Conservation (phyloP, 2,329 filamentous ascomycete genomes). For the Talaromyces funiculosus region DNA sequence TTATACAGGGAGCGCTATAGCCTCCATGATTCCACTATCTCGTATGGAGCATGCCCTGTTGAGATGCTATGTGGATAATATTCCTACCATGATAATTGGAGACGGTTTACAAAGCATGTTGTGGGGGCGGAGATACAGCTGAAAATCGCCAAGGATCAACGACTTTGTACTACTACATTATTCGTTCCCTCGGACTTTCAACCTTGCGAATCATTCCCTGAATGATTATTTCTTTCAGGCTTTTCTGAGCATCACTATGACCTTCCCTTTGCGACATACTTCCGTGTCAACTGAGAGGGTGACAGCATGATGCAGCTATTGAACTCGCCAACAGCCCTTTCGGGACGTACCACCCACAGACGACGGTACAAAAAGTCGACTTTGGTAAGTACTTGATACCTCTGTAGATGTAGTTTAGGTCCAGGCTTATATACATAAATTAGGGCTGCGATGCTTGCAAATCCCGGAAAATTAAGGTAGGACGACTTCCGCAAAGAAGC, state of each 20-base stretch:
- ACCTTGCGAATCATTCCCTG: no score
- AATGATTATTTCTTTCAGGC: background rate
- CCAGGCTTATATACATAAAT: background rate
- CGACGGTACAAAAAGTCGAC: conserved; percentile 11
- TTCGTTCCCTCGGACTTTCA: no score
- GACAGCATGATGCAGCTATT: background rate
- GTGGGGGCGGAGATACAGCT: no score
- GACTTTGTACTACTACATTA: no score
- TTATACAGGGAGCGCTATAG: no score
- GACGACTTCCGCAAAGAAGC: background rate
- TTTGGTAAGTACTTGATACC: background rate
- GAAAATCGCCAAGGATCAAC: no score
- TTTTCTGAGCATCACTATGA: background rate
- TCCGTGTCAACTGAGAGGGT: background rate
- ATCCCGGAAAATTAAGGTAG: conserved; percentile 11
- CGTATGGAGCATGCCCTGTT: no score
- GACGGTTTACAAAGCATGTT: no score
- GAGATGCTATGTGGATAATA: no score
- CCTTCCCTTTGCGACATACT: background rate
- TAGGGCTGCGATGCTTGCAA: conserved; percentile 11
- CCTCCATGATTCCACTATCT: no score
- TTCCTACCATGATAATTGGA: no score
- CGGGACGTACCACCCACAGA: background rate
- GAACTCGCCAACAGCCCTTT: background rate
- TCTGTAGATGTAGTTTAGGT: background rate